phyloP scores from a whole-genome alignment of 192 early-diverging fungal genomes.

The Mortierella hygrophila region DNA sequence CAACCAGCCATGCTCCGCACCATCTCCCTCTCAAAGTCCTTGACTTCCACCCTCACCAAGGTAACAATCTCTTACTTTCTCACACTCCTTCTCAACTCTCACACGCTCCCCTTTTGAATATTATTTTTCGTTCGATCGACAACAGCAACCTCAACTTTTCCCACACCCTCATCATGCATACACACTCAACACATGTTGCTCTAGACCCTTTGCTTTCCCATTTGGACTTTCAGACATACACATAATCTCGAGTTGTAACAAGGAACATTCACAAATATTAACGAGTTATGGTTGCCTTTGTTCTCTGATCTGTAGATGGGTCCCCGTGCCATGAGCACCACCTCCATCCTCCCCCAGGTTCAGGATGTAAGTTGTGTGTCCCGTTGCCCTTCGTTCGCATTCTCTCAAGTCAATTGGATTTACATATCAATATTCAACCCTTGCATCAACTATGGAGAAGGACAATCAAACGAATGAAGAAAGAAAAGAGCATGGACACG shows the following conservation, averaged over 20 bases:
- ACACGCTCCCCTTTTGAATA: not conserved
- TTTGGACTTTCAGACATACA: not conserved
- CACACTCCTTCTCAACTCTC: not conserved
- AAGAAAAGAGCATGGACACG: not conserved
- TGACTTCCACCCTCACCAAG: constrained; percentile 46
- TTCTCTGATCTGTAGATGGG: constrained; percentile 29
- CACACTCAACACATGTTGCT: not conserved
- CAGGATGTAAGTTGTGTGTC: constrained; percentile 50
- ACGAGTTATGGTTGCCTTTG: not conserved
- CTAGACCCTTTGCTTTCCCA: not conserved
- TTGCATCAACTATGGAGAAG: not conserved
- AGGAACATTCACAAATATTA: not conserved
- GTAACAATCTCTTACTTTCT: constrained; percentile 9
- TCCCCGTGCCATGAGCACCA: constrained; percentile 57
- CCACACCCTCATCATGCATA: not conserved
- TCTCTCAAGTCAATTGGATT: constrained; percentile 5
- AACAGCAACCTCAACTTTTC: not conserved
- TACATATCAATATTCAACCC: not conserved
- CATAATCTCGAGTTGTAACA: not conserved
- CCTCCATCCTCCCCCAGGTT: constrained; percentile 44
- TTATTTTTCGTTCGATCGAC: not conserved
- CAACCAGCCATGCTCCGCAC: constrained; percentile 44
- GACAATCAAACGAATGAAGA: not conserved
- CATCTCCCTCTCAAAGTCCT: constrained; percentile 46
- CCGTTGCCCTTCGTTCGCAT: not conserved